These are phyloP conservation scores for Magnolia kwangsiensis DNA, from an alignment of 164 flowering plant species.

Conservation along the genomic window DNA sequence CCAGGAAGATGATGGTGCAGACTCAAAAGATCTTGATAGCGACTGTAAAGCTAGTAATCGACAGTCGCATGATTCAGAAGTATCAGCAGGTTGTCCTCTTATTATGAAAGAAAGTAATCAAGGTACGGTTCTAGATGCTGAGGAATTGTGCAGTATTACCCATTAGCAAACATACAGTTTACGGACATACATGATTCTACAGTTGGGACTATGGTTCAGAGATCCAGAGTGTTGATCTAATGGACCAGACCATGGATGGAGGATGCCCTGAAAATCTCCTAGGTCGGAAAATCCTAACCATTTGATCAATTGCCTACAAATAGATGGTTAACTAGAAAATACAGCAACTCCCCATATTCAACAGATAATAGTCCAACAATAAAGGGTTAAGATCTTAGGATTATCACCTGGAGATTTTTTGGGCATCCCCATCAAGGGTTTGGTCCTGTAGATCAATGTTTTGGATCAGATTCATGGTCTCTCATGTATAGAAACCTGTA, in stretches of 20 bases:
- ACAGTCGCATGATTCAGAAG: constrained; percentile 20
- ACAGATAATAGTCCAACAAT: no score
- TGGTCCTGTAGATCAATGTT: no score
- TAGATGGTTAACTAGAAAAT: no score
- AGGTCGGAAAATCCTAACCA: not conserved
- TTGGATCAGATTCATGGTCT: no score
- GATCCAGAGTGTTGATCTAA: not conserved
- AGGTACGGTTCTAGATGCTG: constrained; percentile 10
- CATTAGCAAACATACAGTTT: not conserved
- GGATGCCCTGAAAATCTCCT: not conserved
- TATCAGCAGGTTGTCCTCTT: constrained; percentile 42
- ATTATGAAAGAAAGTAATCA: constrained; percentile 35
- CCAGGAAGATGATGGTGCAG: constrained; percentile 23
- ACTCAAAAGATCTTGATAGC: constrained; percentile 9
- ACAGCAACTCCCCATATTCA: no score
- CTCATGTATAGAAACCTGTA: no score
- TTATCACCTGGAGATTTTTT: no score
- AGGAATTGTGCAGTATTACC: not conserved
- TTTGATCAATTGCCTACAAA: no score
- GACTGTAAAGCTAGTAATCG: not conserved
- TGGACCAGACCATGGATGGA: not conserved
- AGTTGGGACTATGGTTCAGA: not conserved
- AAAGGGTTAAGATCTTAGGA: no score
- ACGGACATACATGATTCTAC: not conserved
- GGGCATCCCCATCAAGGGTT: no score